Base-by-base conservation (phyloP, 495 filamentous ascomycete genomes). In the Aspergillus funiculosus region DNA sequence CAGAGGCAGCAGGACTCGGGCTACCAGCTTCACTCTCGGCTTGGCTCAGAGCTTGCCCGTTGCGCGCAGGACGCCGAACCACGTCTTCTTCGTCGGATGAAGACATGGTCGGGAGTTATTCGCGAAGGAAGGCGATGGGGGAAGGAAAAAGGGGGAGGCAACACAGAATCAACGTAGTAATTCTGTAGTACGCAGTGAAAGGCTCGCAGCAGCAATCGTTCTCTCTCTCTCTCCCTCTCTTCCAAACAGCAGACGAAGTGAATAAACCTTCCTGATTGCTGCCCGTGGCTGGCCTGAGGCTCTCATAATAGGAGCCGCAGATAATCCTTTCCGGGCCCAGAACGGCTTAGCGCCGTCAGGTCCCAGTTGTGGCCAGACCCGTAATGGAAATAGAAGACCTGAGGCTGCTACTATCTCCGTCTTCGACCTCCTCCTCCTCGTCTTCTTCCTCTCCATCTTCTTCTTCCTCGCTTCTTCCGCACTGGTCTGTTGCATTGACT, bases 41-140 rank as follows among this genome's bases (percentile, higher is more conserved):
- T 8, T 59, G 57, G 46, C 66, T 68, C 43, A 43, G 26, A 22
- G 44, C 48, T 41, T 64, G 63, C 19, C 48, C 49, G 36, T 43
- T 38, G 30, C 68, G 66, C 25, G 64, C 64, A 22, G 68, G 66
- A 36, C 67, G 70, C 32, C 63, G 68, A 34, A 68, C 62, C 21
- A 53, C 60, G 15, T 73, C 69, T 45, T 73, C 69, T 46, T 73
- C 70, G 30, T 71, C 68, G 15, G 70, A 61, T 0, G 59, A 72
- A 41, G 70, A 72, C 67, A 70, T 68, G 25, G n/a, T 34, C 9
- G 21, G n/a, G n/a, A n/a, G 11, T 26, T 26, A 36, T 22, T 39
- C 7, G n/a, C 3, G 22, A 18, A 21, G 28, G 21, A 29, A 35
- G 18, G 32, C 13, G 8, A 28, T 46, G 10, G 26, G n/a, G 13